Evolutionary conservation across 1,139 yeast species (phyloP).

Genomic region (Hansenula sp.): DNA sequence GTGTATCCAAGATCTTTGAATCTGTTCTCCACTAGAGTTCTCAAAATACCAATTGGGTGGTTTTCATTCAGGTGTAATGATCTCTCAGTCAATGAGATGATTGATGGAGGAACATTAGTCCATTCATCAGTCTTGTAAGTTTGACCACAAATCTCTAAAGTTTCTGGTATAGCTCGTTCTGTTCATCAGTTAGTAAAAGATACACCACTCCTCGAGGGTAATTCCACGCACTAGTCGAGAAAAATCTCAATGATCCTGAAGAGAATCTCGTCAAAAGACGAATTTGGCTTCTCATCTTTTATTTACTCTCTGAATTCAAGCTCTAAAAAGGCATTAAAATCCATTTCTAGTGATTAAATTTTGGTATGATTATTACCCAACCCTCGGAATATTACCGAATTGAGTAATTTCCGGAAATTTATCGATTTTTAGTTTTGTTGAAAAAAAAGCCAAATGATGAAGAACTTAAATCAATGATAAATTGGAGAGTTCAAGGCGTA

Average conservation of each 20-base stretch:
- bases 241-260: not conserved
- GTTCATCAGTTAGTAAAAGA: not conserved
- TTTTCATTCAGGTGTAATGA: slow-evolving; percentile 66
- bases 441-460: too few species aligned
- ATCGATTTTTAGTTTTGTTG: too few species aligned
- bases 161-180: slow-evolving; percentile 20
- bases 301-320: not conserved
- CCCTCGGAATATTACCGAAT: too few species aligned
- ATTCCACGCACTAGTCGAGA: not conserved
- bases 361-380: too few species aligned
- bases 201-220: too few species aligned
- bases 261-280: not conserved
- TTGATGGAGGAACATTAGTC: slow-evolving; percentile 83
- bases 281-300: not conserved
- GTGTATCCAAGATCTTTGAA: slow-evolving; percentile 70
- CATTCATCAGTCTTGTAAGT: slow-evolving; percentile 62
- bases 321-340: not conserved
- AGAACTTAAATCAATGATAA: too few species aligned
- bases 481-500: too few species aligned
- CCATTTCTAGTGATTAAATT: too few species aligned
- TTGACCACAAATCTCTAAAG: slow-evolving; percentile 44
- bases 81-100: slow-evolving; percentile 64
- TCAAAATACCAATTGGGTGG: slow-evolving; percentile 88
- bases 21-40: slow-evolving; percentile 65
- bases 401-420: too few species aligned